phyloP scores from a whole-genome alignment of 2,329 filamentous ascomycete species.

The Fusarium papillatum region DNA sequence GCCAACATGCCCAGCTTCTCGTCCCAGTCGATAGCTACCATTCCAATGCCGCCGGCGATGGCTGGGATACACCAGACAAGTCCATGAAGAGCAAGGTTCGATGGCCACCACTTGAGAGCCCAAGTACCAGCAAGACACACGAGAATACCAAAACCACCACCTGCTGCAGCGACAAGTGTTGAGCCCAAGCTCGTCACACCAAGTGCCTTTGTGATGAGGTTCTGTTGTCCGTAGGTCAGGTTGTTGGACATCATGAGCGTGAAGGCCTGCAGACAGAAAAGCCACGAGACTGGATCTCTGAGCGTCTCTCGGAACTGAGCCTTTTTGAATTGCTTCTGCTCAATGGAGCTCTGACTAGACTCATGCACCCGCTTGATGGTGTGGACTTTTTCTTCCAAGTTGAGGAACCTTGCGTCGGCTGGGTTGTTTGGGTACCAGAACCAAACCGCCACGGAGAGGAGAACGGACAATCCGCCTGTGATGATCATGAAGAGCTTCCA shows the following conservation, averaged over 20 bases:
- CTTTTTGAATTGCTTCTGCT: conserved; percentile 52
- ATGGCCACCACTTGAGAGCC: conserved; percentile 47
- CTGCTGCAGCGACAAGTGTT: conserved; percentile 54
- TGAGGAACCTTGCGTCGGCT: conserved; percentile 51
- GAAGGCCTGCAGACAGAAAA: conserved; percentile 48
- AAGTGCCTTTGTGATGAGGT: conserved; percentile 50
- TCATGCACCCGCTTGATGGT: conserved; percentile 48
- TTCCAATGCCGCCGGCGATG: conserved; percentile 43
- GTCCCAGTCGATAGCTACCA: conserved; percentile 45
- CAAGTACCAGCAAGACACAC: conserved; percentile 50
- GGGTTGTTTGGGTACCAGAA: conserved; percentile 54
- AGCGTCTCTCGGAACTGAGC: conserved; percentile 46
- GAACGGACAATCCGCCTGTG: conserved; percentile 50
- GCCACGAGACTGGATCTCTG: conserved; percentile 48
- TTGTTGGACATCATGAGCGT: conserved; percentile 54
- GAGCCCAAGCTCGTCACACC: conserved; percentile 53
- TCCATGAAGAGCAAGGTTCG: conserved; percentile 47
- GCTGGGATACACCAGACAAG: conserved; percentile 45
- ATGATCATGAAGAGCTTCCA: conserved; percentile 57
- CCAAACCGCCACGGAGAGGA: conserved; percentile 49
- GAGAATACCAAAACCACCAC: conserved; percentile 50
- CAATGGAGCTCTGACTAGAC: conserved; percentile 49
- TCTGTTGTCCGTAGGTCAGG: conserved; percentile 55
- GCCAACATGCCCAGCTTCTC: conserved; percentile 40
- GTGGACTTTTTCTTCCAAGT: conserved; percentile 54